A percentile compares a stretch with the other conserved stretches of the same genome.
phyloP scores from a whole-genome alignment of 2,329 filamentous ascomycete genomes.

The Aspergillus sp. region DNA sequence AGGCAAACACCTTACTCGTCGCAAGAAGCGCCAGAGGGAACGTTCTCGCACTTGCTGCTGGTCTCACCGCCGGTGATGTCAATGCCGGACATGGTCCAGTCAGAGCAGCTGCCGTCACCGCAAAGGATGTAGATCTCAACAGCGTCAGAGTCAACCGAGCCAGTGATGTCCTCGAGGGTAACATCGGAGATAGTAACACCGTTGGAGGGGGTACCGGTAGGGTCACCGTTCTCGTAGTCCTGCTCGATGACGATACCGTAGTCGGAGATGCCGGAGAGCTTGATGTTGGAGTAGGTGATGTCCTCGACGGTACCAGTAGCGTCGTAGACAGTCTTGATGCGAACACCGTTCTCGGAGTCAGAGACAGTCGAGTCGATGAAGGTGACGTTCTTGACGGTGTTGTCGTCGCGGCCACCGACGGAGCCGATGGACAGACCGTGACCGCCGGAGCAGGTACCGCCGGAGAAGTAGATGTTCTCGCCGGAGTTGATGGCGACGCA shows the following conservation, averaged over 20 bases:
- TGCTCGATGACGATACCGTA: constrained; percentile 61
- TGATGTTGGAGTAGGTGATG: constrained; percentile 58
- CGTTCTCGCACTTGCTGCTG: constrained; percentile 44
- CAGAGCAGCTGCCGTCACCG: constrained; percentile 52
- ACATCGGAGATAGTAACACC: constrained; percentile 46
- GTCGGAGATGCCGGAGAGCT: constrained; percentile 43
- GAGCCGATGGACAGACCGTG: constrained; percentile 62
- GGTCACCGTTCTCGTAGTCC: constrained; percentile 56
- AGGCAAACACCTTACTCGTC: constrained; percentile 14
- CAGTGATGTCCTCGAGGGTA: constrained; percentile 39
- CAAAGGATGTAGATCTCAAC: constrained; percentile 58
- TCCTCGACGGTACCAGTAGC: constrained; percentile 55
- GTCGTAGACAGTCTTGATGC: constrained; percentile 59
- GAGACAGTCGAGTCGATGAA: constrained; percentile 52
- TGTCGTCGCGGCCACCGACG: constrained; percentile 58
- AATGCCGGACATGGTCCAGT: constrained; percentile 57
- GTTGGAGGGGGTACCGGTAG: constrained; percentile 39
- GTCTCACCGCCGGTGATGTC: constrained; percentile 55
- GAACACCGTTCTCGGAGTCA: constrained; percentile 59
- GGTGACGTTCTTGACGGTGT: constrained; percentile 56
- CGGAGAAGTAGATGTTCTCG: constrained; percentile 37
- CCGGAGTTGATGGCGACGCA: constrained; percentile 62
- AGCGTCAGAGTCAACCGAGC: constrained; percentile 37
- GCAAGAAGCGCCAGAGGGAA: constrained; percentile 42
- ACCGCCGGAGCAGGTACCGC: constrained; percentile 34